Conservation (phyloP, 163 green algal species). For the Chloromonas sp. region DNA sequence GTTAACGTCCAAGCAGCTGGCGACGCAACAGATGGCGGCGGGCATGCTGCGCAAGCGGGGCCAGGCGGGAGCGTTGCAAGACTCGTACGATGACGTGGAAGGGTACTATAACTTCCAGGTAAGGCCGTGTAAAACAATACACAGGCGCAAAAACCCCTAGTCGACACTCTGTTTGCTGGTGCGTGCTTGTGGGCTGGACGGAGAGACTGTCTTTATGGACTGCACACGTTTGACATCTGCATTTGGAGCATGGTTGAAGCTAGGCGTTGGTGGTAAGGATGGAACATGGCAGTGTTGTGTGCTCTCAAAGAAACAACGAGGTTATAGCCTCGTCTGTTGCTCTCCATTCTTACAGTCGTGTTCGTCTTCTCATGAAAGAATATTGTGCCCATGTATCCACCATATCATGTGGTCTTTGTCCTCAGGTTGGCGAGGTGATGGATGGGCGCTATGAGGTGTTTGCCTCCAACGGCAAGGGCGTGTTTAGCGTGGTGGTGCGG, state of each 20-base stretch:
- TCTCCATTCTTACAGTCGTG: too few relatives aligned
- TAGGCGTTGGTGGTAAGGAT: too few relatives aligned
- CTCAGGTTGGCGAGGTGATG: constrained; percentile 78
- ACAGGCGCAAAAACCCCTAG: too few relatives aligned
- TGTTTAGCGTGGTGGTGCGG: constrained; percentile 91
- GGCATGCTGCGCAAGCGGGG: constrained; percentile 10
- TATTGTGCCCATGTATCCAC: background rate
- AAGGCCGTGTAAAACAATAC: background rate
- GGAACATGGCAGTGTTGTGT: too few relatives aligned
- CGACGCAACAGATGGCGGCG: background rate
- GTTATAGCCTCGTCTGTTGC: too few relatives aligned
- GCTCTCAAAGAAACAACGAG: too few relatives aligned
- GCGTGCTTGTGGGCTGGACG: too few relatives aligned
- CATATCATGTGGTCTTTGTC: background rate
- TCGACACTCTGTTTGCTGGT: too few relatives aligned
- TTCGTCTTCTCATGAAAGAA: background rate
- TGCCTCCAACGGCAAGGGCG: constrained; percentile 77
- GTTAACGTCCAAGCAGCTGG: background rate
- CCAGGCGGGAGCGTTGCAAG: constrained; percentile 46
- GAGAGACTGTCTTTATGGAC: too few relatives aligned
- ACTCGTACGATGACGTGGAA: constrained; percentile 96
- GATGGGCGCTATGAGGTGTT: constrained; percentile 86
- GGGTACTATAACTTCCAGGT: constrained; percentile 98
- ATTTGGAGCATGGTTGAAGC: too few relatives aligned
- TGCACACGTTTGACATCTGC: too few relatives aligned